phyloP scores from a whole-genome alignment of 2,329 filamentous ascomycete genomes.

The Phyllosticta citriasiana region DNA sequence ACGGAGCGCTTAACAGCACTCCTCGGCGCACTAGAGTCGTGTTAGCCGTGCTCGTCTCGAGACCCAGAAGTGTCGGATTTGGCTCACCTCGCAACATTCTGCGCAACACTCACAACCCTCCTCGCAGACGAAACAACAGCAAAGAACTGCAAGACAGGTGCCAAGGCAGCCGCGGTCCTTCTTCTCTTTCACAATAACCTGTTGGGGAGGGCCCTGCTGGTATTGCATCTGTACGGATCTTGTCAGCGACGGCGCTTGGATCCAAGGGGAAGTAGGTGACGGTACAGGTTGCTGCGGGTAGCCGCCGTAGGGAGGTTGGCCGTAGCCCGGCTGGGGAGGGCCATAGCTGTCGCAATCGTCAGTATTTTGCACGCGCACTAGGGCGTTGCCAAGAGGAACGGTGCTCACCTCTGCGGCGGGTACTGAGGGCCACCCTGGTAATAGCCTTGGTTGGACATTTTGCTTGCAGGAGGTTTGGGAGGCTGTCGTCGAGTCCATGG shows the following conservation, averaged over 20 bases:
- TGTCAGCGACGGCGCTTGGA: neutral
- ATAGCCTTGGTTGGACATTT: constrained; percentile 31
- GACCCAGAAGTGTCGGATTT: constrained; percentile 13
- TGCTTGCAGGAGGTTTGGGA: neutral
- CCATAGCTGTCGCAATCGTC: constrained; percentile 13
- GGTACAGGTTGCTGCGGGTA: constrained; percentile 1
- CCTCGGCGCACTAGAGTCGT: constrained; percentile 19
- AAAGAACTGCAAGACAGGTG: constrained; percentile 45
- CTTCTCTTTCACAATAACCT: constrained; percentile 33
- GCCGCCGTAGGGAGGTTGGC: constrained; percentile 3
- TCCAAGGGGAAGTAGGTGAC: neutral
- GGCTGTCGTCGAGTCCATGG: neutral
- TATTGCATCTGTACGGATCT: constrained; percentile 33
- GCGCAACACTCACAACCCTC: constrained; percentile 54
- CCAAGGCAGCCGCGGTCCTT: constrained; percentile 43
- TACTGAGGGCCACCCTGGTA: constrained; percentile 25
- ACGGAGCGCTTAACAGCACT: constrained; percentile 19
- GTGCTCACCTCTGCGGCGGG: constrained; percentile 25
- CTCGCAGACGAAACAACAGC: constrained; percentile 56
- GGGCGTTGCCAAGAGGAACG: constrained; percentile 11
- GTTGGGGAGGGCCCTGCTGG: constrained; percentile 39
- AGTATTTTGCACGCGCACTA: constrained; percentile 6
- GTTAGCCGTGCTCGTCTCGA: neutral
- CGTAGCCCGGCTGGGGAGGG: constrained; percentile 16
- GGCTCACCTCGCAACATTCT: constrained; percentile 48